phyloP scores from a whole-genome alignment of 2,329 filamentous ascomycete species.

The Ophiostoma angusticollis region DNA sequence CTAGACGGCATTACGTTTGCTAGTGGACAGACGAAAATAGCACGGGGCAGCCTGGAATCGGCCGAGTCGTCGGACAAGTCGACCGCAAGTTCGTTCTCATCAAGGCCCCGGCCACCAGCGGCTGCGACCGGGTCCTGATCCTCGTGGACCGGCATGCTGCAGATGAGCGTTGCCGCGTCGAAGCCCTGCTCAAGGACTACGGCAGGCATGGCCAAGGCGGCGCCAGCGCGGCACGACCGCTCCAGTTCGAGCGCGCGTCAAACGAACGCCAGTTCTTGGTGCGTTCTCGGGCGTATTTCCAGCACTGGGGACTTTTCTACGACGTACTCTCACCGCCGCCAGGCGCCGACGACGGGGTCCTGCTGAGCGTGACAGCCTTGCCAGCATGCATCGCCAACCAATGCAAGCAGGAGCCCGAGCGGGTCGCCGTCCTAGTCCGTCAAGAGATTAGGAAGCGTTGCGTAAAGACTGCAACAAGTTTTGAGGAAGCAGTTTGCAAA shows the following conservation, averaged over 20 bases:
- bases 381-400: slow-evolving; percentile 64
- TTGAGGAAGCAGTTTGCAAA: too few relatives aligned
- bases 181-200: slow-evolving; percentile 49
- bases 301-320: slow-evolving; percentile 62
- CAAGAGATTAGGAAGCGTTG: slow-evolving; percentile 60
- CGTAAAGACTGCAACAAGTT: too few relatives aligned
- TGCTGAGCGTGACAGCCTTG: slow-evolving; percentile 42
- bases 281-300: slow-evolving; percentile 43
- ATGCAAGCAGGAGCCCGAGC: slow-evolving; percentile 56
- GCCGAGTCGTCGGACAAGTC: slow-evolving; percentile 69
- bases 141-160: slow-evolving; percentile 91
- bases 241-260: slow-evolving; percentile 51
- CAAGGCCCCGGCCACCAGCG: slow-evolving; percentile 30
- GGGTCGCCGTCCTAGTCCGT: slow-evolving; percentile 63
- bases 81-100: slow-evolving; percentile 81
- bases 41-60: slow-evolving; percentile 43
- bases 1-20: not conserved
- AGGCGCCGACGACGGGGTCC: slow-evolving; percentile 6
- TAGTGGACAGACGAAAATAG: slow-evolving; percentile 31
- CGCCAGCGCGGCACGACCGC: slow-evolving; percentile 34
- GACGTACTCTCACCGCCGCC: slow-evolving; percentile 17
- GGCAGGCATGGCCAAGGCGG: slow-evolving; percentile 13
- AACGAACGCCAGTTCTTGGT: slow-evolving; percentile 49
- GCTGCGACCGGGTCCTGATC: slow-evolving; percentile 37
- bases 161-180: slow-evolving; percentile 75